Evolutionary conservation across 2,329 filamentous ascomycete species (phyloP), one percentile per base, ranked within the genome.

Genomic region (Rhinocladiella similis): DNA sequence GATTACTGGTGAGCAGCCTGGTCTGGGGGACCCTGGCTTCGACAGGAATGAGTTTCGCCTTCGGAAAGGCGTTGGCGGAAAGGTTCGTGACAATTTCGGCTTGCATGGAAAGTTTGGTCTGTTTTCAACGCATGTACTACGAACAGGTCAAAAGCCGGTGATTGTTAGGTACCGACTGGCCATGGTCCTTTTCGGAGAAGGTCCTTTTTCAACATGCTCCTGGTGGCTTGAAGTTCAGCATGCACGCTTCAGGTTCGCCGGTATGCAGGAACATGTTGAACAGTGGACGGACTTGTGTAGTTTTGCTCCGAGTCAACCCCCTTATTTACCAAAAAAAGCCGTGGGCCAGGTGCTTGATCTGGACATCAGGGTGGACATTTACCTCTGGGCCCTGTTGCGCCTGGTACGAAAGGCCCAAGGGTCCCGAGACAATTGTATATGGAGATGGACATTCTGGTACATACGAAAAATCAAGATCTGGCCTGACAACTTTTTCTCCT

Each of bases 151-250:
- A 35, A 45, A 50, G 57, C 56, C 53, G 53, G 43, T 13, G 41
- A 27, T 42, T 18, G 41, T 49, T 12, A 3, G 29, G 22, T n/a
- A 41, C 27, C 10, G 39, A 14, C 19, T 19, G 25, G n/a, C 14
- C 46, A 7, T 25, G 36, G 42, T 47, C 43, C 36, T 19, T 46
- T 56, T 46, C 27, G 57, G 41, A 57, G 57, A 60, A 60, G 57
- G 49, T 39, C 36, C 27, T 22, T 54, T 45, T 29, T 54, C 50
- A 14, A 51, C 47, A 50, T 48, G 20, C 50, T 48, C 53, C 57
- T 57, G 57, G 57, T 60, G 57, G 20, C 52, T 39, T 48, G 47
- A 29, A 27, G 50, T 39, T 51, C 25, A 56, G 57, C 57, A 60
- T 60, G 57, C 57, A 57, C 50, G 42, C 50, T 46, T 47, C 42